Evolutionary conservation across 345 rosid genomes (phyloP), one percentile per base, ranked within the genome.

Genomic region (Syzygium aqueum): DNA sequence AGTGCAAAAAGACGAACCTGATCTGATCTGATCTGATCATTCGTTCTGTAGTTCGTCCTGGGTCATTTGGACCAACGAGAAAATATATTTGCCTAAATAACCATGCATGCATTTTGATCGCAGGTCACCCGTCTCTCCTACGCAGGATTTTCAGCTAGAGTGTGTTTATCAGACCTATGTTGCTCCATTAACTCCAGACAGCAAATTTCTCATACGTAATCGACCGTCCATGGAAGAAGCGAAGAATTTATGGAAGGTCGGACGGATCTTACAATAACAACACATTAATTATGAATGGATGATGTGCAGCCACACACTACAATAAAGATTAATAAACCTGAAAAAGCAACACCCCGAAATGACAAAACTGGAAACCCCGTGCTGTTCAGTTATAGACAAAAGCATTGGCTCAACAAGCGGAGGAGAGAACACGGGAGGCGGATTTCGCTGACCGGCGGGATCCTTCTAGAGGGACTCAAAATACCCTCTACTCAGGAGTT

Each of bases 281-380:
- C 82, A 73, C 80, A 37, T 73, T 37, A 37, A 73, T 73, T 73
- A 73, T 73, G 82, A 73, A 73, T 73, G 82, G 43, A 65, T 85
- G 51, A 49, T 30, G 54, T 65, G 84, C 43, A 86, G 67, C 43
- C 85, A 78, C 59, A 53, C 61, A 56, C 80, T 65, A 87, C 85
- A 54, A 82, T 53, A 33, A 57, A 87, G 73, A 87, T 56, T 56
- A 86, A 85, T 11, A 88, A 88, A 77, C 88, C 89, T 80, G 86
- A 86, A 84, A 84, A 59, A 63, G 85, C 46, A 84, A 86, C 86
- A 88, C 89, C 88, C 89, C 82, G 82, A 77, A 87, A 63, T 84
- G 88, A 84, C 94, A 93, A 93, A 93, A 91, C 90, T 90, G 93
- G 93, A 91, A 90, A 91, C 59, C 88, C 86, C 87, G 88, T 89